phyloP scores from a whole-genome alignment of 257 asterid genomes.

The Gentiana macrophylla region DNA sequence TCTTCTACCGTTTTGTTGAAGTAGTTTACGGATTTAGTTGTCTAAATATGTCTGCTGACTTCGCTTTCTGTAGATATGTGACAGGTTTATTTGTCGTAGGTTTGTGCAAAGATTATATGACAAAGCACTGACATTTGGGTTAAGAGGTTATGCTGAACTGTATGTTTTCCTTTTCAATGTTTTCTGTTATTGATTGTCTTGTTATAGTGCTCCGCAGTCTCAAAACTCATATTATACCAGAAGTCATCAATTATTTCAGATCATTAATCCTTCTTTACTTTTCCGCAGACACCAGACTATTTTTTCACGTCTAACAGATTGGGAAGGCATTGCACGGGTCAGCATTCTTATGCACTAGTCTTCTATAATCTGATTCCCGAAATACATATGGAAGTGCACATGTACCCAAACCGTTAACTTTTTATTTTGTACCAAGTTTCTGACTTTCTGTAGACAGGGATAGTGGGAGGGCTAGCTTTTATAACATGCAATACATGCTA shows the following conservation, averaged over 20 bases:
- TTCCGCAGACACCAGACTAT: constrained; percentile 61
- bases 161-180: constrained; percentile 24
- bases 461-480: too few relatives aligned
- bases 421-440: too few relatives aligned
- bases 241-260: not conserved
- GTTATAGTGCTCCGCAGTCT: not conserved
- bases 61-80: constrained; percentile 53
- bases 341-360: not conserved
- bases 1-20: not conserved
- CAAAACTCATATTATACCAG: not conserved
- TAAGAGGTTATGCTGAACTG: constrained; percentile 66
- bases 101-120: constrained; percentile 58
- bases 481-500: too few relatives aligned
- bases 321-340: constrained; percentile 91
- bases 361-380: not conserved
- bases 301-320: constrained; percentile 70
- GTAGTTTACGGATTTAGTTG: not conserved
- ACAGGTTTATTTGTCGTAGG: constrained; percentile 74
- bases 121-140: constrained; percentile 64
- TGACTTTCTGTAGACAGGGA: too few relatives aligned
- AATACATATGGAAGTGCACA: too few relatives aligned
- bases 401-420: too few relatives aligned
- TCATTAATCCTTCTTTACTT: constrained; percentile 8
- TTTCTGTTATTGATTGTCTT: not conserved
- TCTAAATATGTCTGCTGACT: constrained; percentile 1